Conservation (phyloP, 2,329 filamentous ascomycete genomes). For the Mycogone perniciosa region DNA sequence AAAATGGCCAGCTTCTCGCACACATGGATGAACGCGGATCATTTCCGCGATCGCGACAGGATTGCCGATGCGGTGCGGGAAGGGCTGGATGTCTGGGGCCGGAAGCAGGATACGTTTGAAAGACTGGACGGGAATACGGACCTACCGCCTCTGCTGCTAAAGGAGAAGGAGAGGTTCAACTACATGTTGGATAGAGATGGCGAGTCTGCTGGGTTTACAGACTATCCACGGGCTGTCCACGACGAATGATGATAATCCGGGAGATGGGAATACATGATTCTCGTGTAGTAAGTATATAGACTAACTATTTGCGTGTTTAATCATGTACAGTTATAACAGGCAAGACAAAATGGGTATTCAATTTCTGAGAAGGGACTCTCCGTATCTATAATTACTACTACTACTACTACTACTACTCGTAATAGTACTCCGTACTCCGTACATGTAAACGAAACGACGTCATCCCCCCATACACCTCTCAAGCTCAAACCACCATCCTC, state of each 20-base stretch:
- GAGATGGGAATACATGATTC: not conserved
- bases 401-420: too few relatives aligned
- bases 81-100: conserved; percentile 50
- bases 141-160: conserved; percentile 42
- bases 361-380: too few relatives aligned
- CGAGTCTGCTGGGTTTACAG: conserved; percentile 40
- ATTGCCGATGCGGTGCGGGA: conserved; percentile 46
- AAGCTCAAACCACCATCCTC: too few relatives aligned
- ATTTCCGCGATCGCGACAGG: conserved; percentile 39
- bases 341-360: too few relatives aligned
- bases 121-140: conserved; percentile 46
- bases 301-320: too few relatives aligned
- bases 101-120: conserved; percentile 40
- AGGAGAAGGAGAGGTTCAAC: conserved; percentile 32
- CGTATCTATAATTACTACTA: too few relatives aligned
- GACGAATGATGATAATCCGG: not conserved
- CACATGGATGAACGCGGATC: conserved; percentile 42
- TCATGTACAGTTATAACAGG: too few relatives aligned
- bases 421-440: too few relatives aligned
- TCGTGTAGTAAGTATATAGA: too few relatives aligned
- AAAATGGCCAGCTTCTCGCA: conserved; percentile 55
- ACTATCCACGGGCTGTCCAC: conserved; percentile 31
- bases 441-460: too few relatives aligned
- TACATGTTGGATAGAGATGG: conserved; percentile 43
- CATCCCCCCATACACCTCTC: too few relatives aligned